These are phyloP conservation scores for Penicillium tannophilum DNA, from an alignment of 495 filamentous ascomycete genomes.

Conservation along the genomic window DNA sequence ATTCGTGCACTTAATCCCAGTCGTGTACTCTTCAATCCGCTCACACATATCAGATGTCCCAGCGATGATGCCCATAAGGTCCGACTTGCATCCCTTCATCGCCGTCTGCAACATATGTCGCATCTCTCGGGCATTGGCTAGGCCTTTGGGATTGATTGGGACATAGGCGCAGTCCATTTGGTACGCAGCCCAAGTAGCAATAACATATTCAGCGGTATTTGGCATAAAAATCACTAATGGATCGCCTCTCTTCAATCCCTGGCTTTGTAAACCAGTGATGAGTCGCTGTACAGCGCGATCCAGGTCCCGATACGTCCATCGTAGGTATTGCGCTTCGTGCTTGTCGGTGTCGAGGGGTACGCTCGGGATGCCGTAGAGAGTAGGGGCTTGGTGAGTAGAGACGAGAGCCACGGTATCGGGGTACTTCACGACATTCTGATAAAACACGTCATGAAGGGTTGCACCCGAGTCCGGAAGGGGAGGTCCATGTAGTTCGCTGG, in stretches of 20 bases:
- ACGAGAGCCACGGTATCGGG: conserved; percentile 14
- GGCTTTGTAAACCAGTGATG: conserved; percentile 6
- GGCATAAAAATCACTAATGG: conserved; percentile 16
- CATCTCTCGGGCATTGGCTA: conserved; percentile 14
- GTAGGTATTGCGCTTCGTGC: conserved; percentile 7
- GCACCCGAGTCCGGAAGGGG: conserved; percentile 8
- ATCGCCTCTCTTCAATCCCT: conserved; percentile 10
- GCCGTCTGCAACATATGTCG: conserved; percentile 21
- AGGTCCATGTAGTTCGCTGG: conserved; percentile 15
- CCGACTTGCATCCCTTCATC: conserved; percentile 8
- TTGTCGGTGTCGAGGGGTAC: neutral
- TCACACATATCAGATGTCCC: conserved; percentile 9
- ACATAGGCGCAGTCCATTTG: conserved; percentile 20
- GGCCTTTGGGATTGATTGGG: conserved; percentile 19
- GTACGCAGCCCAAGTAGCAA: conserved; percentile 25
- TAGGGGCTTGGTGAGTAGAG: conserved; percentile 19
- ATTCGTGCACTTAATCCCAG: conserved; percentile 6
- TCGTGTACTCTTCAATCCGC: conserved; percentile 12
- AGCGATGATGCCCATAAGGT: conserved; percentile 12
- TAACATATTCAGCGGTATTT: conserved; percentile 24
- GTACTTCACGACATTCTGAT: conserved; percentile 10
- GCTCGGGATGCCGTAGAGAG: conserved; percentile 12
- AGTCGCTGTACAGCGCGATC: conserved; percentile 13
- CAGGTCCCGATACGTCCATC: conserved; percentile 23
- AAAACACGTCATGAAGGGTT: conserved; percentile 13